A percentile compares a stretch with the other conserved stretches of the same genome.
Conservation (phyloP, 1,284 basidiomycete genomes). For the Leccinum solheimii region DNA sequence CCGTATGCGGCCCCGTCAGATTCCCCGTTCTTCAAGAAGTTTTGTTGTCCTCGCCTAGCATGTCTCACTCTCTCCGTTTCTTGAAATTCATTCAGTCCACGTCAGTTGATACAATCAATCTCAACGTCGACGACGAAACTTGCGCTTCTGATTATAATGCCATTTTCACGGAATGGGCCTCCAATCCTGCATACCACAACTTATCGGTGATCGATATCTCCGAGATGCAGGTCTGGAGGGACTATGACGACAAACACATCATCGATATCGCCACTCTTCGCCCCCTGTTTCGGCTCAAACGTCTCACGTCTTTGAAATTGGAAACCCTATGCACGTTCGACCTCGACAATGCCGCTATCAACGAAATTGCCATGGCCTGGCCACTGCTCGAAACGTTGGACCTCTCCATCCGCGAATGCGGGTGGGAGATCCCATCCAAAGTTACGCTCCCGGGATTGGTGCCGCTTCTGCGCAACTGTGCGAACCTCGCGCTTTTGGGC, state of each 20-base stretch:
- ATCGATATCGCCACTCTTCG: constrained; percentile 26
- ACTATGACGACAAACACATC: constrained; percentile 34
- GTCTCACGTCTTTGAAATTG: constrained; percentile 25
- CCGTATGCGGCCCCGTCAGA: constrained; percentile 4
- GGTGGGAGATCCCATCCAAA: constrained; percentile 32
- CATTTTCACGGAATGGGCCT: constrained; percentile 28
- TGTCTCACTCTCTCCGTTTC: constrained; percentile 25
- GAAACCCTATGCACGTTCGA: constrained; percentile 31
- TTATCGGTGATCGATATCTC: constrained; percentile 30
- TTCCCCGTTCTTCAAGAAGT: constrained; percentile 28
- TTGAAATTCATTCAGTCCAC: constrained; percentile 29
- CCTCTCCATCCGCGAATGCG: constrained; percentile 30
- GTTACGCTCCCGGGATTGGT: constrained; percentile 29
- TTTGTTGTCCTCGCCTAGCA: constrained; percentile 25
- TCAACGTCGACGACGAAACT: constrained; percentile 33
- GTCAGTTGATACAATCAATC: constrained; percentile 35
- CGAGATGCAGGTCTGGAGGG: constrained; percentile 32
- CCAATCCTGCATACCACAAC: constrained; percentile 25
- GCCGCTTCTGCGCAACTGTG: constrained; percentile 25
- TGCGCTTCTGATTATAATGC: constrained; percentile 26
- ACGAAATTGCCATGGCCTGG: constrained; percentile 31
- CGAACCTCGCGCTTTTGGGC: constrained; percentile 25
- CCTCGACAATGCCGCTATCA: constrained; percentile 25
- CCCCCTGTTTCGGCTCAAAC: constrained; percentile 26
- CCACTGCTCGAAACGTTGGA: constrained; percentile 29